phyloP scores from a whole-genome alignment of 805 yeast species.

The Nakazawaea anatomiae region DNA sequence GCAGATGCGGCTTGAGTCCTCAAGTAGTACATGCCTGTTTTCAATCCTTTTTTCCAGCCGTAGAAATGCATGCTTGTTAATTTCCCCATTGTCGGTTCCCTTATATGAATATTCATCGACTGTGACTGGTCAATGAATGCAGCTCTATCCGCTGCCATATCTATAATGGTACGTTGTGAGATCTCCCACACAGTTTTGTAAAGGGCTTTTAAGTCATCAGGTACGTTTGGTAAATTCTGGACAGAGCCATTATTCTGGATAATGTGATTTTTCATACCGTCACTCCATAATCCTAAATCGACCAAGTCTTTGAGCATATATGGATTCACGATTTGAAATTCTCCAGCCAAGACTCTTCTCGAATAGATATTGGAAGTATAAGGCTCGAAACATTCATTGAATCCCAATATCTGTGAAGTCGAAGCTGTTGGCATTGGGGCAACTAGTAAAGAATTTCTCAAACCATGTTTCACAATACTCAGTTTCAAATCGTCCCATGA shows the following conservation, averaged over 20 bases:
- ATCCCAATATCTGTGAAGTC: constrained; percentile 56
- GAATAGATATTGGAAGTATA: constrained; percentile 58
- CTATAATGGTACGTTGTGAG: constrained; percentile 52
- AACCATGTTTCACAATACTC: constrained; percentile 41
- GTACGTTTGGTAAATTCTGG: constrained; percentile 48
- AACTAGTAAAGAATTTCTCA: constrained; percentile 53
- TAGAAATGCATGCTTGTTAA: constrained; percentile 97
- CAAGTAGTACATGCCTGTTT: constrained; percentile 98
- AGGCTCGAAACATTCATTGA: constrained; percentile 60
- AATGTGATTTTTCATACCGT: constrained; percentile 50
- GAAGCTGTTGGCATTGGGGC: constrained; percentile 71
- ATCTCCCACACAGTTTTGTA: constrained; percentile 62
- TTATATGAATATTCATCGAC: constrained; percentile 85
- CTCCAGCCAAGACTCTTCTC: constrained; percentile 59
- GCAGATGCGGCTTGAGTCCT: constrained; percentile 98
- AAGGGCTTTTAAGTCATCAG: constrained; percentile 46
- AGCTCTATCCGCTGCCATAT: constrained; percentile 70
- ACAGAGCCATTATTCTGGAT: constrained; percentile 54
- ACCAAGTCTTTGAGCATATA: constrained; percentile 52
- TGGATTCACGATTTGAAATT: constrained; percentile 59
- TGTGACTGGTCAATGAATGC: constrained; percentile 89
- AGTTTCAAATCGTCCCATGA: constrained; percentile 54
- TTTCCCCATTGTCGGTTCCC: constrained; percentile 95
- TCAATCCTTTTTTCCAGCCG: constrained; percentile 98
- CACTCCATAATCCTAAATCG: constrained; percentile 54